Base-by-base conservation (phyloP, 208 protist species). In the Trypanosomatidae sp. region DNA sequence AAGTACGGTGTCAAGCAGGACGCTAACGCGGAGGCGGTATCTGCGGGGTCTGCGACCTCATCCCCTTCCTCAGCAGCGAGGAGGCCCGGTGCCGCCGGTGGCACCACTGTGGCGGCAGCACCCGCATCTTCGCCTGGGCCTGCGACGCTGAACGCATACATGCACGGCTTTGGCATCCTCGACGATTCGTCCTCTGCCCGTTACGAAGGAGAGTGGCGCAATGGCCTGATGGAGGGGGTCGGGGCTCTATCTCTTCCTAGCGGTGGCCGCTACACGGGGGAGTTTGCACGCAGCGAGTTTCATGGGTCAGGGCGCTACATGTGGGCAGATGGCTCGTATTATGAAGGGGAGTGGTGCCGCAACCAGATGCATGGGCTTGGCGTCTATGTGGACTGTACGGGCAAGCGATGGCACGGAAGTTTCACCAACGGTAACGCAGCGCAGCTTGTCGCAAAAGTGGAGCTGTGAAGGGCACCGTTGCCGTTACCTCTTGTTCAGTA, bases 311-410 rank as follows among this genome's bases (percentile, higher is more conserved):
- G 92, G 3, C 88, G 73, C 41, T 95, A 95, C 67, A 90, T 75
- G 43, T 98, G 93, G 92, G 81, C 91, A 22, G 92, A 98, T 73
- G 91, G 93, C 17, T 93, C 91, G 25, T 85, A 73, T 50, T 98
- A 97, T 68, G 88, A 93, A 36, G 95, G 95, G 3, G 60, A 91
- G 58, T 97, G 93, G 91, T 69, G 80, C 50, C 84, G 87, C 22
- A 87, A 91, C 44, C 81, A 84, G 64, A 96, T 97, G 87, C 88
- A 98, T 64, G 94, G 94, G 10, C 43, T 74, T n/a, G 95, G 95
- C 0, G 81, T 88, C 2, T 98, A 94, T 62, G 81, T 88, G 43
- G 91, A 97, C 74, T 62, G 46, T 33, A 70, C 79, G 3, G 91
- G 91, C 2, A 79, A 82, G 33, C 86, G 90, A n/a, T 98, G 91